Evolutionary conservation across 2,329 filamentous ascomycete species (phyloP), one percentile per base, ranked within the genome.

Genomic region (Apiospora hydei): DNA sequence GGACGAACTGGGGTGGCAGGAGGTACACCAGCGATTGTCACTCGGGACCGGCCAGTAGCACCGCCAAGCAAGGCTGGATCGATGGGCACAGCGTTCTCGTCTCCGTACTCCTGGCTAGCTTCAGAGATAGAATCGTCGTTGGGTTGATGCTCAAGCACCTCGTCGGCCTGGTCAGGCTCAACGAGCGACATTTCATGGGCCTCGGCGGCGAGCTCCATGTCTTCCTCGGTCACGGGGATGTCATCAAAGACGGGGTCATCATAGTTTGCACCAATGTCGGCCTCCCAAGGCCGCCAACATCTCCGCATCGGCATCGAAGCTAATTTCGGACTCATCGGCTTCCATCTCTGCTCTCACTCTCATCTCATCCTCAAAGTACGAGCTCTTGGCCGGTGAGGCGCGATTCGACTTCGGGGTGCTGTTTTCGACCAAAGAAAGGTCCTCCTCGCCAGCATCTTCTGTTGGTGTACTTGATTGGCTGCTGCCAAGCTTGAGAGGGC

Each of bases 341-440:
- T 57, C 68, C 72, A 73, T 71, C 16, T 73, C 72, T 24, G 67
- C 68, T 26, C 72, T 70, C 46, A 71, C 57, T 41, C 77, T 83
- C 87, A 91, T 91, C 73, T 89, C 88, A 70, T 92, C 89, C 14
- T 92, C 89, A 69, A 92, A 92, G 79, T 88, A 91, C 8, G 83
- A 84, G 69, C 83, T 84, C 71, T 85, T 86, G 7, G 81, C 77
- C 0, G 86, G 83, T 1, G 85, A 83, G 8, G 77, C 76, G 1
- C 81, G 81, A 3, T 77, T 73, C 16, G 76, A 66, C 1, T 77
- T 75, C 14, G 74, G 72, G 13, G 74, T 75, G 51, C 77, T 67
- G 51, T 77, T 72, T n/a, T 74, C 75, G 21, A 81, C 73, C 11
- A 79, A 75, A 7, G 78, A 78, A 69, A 75, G 74, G 24, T 78